phyloP scores from a whole-genome alignment of 1,139 yeast species.

The Saccharomycopsis phalli region DNA sequence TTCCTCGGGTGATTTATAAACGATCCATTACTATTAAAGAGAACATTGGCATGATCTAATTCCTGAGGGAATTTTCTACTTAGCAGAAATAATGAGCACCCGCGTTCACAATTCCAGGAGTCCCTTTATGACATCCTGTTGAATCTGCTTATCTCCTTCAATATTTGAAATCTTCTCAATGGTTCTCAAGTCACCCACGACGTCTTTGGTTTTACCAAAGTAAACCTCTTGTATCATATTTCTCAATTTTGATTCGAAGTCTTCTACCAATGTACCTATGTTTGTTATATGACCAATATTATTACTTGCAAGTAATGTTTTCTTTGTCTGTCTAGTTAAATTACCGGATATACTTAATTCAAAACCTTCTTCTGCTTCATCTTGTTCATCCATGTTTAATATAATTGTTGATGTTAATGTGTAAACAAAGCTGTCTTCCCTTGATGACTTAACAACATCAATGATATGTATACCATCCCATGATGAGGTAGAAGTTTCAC shows the following conservation, averaged over 20 bases:
- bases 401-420: constrained; percentile 84
- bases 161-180: constrained; percentile 24
- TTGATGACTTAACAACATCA: constrained; percentile 51
- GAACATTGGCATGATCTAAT: neutral
- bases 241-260: constrained; percentile 79
- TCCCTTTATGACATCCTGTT: constrained; percentile 14
- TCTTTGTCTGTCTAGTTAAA: constrained; percentile 71
- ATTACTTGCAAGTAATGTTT: constrained; percentile 34
- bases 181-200: constrained; percentile 64
- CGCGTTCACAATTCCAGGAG: constrained; percentile 7
- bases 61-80: neutral
- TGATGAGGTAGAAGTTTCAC: constrained; percentile 42
- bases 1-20: too few species aligned
- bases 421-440: constrained; percentile 39
- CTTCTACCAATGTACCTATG: constrained; percentile 80
- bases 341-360: constrained; percentile 66
- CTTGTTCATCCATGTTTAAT: constrained; percentile 46
- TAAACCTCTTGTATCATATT: constrained; percentile 87
- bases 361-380: constrained; percentile 23
- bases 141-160: constrained; percentile 5
- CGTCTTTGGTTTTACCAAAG: constrained; percentile 89
- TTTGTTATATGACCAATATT: constrained; percentile 66
- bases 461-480: constrained; percentile 96
- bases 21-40: too few species aligned
- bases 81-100: too few species aligned